Evolutionary conservation across 768 basidiomycete genomes (phyloP).

Genomic region (Arthromyces matolae): DNA sequence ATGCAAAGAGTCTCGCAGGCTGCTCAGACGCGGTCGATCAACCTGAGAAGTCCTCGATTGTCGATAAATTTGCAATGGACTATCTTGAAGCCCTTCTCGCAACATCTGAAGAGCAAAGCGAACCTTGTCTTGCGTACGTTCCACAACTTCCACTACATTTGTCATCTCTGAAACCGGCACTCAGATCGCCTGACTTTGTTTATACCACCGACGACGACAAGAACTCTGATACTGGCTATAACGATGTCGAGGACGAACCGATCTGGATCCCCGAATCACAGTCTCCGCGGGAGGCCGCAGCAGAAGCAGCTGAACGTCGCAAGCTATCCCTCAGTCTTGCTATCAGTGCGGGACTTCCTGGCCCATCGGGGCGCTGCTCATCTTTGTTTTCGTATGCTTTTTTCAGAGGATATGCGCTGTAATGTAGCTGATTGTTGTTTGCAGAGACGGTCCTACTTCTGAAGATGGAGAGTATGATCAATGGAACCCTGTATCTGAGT

Average conservation of each 20-base stretch:
- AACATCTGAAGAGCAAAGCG: slow-evolving; percentile 15
- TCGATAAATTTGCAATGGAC: slow-evolving; percentile 36
- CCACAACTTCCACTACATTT: too few relatives aligned
- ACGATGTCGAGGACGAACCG: background rate
- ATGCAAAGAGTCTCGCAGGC: slow-evolving; percentile 40
- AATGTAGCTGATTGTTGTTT: background rate
- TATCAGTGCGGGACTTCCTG: slow-evolving; percentile 9
- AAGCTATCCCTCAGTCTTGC: slow-evolving; percentile 3
- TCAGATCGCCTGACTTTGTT: background rate
- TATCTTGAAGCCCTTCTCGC: slow-evolving; percentile 41
- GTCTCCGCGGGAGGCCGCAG: background rate
- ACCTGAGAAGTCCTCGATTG: slow-evolving; percentile 25
- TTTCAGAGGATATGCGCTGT: background rate
- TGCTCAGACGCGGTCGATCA: slow-evolving; percentile 38
- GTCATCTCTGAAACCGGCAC: background rate
- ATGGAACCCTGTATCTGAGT: too few relatives aligned
- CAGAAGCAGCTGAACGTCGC: slow-evolving; percentile 1
- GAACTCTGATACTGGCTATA: background rate
- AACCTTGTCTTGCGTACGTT: background rate
- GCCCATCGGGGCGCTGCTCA: slow-evolving; percentile 4
- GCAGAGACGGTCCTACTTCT: background rate
- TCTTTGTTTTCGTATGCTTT: background rate
- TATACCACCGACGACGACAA: background rate
- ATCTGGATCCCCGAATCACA: background rate
- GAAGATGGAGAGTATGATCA: background rate